Percentiles rank a stretch among this genome's conserved stretches.
Evolutionary conservation across 768 basidiomycete genomes (phyloP).

Genomic region (Leccinum sublutescens): DNA sequence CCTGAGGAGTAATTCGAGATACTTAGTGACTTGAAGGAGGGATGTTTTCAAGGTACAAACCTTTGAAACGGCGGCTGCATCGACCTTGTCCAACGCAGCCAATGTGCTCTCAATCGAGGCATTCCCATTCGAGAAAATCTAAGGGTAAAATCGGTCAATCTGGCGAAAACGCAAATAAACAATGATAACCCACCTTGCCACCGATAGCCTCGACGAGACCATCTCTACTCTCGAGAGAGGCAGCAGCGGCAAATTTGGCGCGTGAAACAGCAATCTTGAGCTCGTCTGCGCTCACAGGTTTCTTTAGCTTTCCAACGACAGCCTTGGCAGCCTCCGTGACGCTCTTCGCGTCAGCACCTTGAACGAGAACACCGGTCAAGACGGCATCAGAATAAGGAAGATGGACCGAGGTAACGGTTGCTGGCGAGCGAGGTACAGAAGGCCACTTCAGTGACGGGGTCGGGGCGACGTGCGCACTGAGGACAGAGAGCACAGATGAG

Average conservation of each 20-base stretch:
- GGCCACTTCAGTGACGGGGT: constrained; percentile 86
- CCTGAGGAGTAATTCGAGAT: constrained; percentile 30
- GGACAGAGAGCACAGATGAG: constrained; percentile 72
- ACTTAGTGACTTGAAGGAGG: neutral
- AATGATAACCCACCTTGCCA: constrained; percentile 49
- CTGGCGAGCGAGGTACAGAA: constrained; percentile 52
- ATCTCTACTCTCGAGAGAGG: constrained; percentile 63
- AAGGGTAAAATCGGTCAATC: constrained; percentile 1
- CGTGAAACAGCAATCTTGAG: constrained; percentile 81
- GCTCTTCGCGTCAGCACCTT: constrained; percentile 59
- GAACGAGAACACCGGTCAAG: constrained; percentile 79
- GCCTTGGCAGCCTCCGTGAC: constrained; percentile 68
- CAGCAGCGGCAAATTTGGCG: constrained; percentile 83
- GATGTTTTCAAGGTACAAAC: constrained; percentile 35
- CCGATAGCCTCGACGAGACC: constrained; percentile 63
- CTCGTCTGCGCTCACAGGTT: constrained; percentile 59
- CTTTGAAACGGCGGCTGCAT: constrained; percentile 65
- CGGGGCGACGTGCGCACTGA: constrained; percentile 79
- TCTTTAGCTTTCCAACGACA: constrained; percentile 67
- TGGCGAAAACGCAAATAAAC: constrained; percentile 7
- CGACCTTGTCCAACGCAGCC: constrained; percentile 67
- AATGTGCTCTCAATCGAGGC: constrained; percentile 62
- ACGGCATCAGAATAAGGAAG: constrained; percentile 91
- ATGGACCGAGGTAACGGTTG: constrained; percentile 71
- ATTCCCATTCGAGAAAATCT: constrained; percentile 63